Base-by-base conservation (phyloP, 352 stramenopile species). In the Phytophthora pseudosyringae region DNA sequence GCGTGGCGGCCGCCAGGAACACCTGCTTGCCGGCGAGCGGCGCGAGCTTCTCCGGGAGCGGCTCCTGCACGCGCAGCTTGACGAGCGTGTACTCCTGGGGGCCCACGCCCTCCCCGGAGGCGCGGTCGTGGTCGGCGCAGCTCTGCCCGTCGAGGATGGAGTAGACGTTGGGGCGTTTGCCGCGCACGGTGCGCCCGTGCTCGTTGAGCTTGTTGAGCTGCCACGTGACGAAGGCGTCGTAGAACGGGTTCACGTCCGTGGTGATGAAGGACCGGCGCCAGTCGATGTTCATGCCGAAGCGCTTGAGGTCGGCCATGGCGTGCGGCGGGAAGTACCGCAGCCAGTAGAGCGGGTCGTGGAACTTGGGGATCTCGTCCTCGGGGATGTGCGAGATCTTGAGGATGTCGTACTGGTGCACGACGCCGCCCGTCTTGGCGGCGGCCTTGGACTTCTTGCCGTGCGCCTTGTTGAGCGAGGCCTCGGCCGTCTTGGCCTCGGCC, bases 211-310 rank as follows among this genome's bases (percentile, higher is more conserved):
- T 97, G 78, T 99, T 97, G 66, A 99, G 98, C 83, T 99, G 98
- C 98, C 98, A 99, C 47, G 89, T 95, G 71, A 99, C 98, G 80
- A 99, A 99, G 38, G 93, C 87, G 73, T 99, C 97, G 81, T 99
- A 99, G 77, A 99, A 99, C 15, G 96, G 96, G 82, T 99, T 99
- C 31, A 98, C 91, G 40, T 98, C 89, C 33, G 98, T 99, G 15
- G 98, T 99, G 72, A 99, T 99, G 82, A 99, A 99, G 31, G 93
- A 97, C 28, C 98, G 89, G 59, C 98, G 82, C 97, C 97, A 99
- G 79, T 99, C 98, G 12, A 99, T 95, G 67, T 89, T 93, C 46
- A 95, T 86, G 40, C 98, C 98, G 69, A 99, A 99, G 54, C 87
- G 87, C 75, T 99, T 98, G 49, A 99, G 83, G 77, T 99, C 98